A percentile compares a stretch with the other conserved stretches of the same genome.
phyloP scores from a whole-genome alignment of 179 eudicot species.

The Silene coronaria region DNA sequence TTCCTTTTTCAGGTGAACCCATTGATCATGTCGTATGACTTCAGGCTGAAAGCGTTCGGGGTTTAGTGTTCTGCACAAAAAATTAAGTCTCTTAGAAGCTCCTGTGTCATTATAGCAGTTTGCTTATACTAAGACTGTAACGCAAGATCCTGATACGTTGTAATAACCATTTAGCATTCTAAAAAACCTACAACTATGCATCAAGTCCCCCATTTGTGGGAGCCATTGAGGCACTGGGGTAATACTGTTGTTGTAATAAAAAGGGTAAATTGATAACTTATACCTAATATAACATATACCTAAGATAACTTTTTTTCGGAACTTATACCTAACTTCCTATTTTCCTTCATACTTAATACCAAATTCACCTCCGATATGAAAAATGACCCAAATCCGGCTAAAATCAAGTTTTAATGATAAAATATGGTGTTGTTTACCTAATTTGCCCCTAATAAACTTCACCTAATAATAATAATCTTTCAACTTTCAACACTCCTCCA shows the following conservation, averaged over 20 bases:
- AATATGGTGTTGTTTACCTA: background rate
- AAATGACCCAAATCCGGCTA: background rate
- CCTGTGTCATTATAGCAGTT: background rate
- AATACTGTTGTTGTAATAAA: too few relatives aligned
- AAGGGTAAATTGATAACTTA: too few relatives aligned
- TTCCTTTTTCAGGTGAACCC: constrained; percentile 59
- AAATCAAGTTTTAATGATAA: background rate
- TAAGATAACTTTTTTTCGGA: too few relatives aligned
- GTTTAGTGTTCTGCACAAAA: constrained; percentile 38
- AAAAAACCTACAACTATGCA: background rate
- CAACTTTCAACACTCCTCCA: background rate
- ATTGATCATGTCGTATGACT: constrained; percentile 71
- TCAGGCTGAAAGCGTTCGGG: constrained; percentile 56
- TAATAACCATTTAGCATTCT: background rate
- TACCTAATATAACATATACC: too few relatives aligned
- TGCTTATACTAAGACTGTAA: background rate
- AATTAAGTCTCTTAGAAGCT: constrained; percentile 7
- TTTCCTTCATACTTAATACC: too few relatives aligned
- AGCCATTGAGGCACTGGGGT: too few relatives aligned
- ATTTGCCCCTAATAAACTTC: background rate
- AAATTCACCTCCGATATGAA: background rate
- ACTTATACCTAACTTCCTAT: too few relatives aligned
- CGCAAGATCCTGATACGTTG: background rate
- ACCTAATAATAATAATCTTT: background rate
- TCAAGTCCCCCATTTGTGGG: too few relatives aligned